These are phyloP conservation scores for Purpureocillium lavendulum DNA, from an alignment of 2,329 filamentous ascomycete genomes.

Conservation along the genomic window DNA sequence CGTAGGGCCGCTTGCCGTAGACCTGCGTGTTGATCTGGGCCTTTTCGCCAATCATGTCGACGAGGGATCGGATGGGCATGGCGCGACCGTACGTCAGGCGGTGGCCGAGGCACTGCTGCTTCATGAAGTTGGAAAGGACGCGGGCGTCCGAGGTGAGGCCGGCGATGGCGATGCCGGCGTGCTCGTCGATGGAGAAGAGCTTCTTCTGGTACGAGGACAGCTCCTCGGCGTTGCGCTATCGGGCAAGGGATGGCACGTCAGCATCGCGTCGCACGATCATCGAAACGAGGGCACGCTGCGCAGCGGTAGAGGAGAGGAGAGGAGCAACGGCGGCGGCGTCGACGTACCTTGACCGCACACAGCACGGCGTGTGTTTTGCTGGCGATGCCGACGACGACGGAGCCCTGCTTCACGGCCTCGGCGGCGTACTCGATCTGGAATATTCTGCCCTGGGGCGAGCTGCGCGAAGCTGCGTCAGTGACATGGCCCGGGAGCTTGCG, in stretches of 20 bases:
- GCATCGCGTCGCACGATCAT: too few species aligned
- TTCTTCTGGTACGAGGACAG: slow-evolving; percentile 99
- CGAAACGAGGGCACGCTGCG: too few species aligned
- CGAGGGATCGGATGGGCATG: slow-evolving; percentile 83
- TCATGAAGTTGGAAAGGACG: slow-evolving; percentile 99
- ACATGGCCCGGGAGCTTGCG: not conserved
- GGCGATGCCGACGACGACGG: slow-evolving; percentile 90
- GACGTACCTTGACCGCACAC: slow-evolving; percentile 85
- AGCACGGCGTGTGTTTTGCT: slow-evolving; percentile 98
- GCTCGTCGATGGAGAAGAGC: slow-evolving; percentile 91
- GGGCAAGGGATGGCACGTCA: not conserved
- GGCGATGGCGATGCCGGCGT: slow-evolving; percentile 91
- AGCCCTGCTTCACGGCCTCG: slow-evolving; percentile 98
- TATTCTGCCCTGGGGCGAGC: slow-evolving; percentile 97
- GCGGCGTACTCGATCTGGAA: slow-evolving; percentile 99
- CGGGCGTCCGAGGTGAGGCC: slow-evolving; percentile 96
- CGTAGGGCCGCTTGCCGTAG: slow-evolving; percentile 93
- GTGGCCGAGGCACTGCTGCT: slow-evolving; percentile 93
- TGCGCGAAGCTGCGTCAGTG: slow-evolving; percentile 28
- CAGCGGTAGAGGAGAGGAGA: too few species aligned
- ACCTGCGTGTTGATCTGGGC: slow-evolving; percentile 97
- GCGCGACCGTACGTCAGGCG: slow-evolving; percentile 93
- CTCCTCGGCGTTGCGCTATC: slow-evolving; percentile 93
- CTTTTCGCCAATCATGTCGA: slow-evolving; percentile 87
- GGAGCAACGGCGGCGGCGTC: too few species aligned